phyloP scores from a whole-genome alignment of 73 alveolate species.

The Tetrahymena malaccensis region DNA sequence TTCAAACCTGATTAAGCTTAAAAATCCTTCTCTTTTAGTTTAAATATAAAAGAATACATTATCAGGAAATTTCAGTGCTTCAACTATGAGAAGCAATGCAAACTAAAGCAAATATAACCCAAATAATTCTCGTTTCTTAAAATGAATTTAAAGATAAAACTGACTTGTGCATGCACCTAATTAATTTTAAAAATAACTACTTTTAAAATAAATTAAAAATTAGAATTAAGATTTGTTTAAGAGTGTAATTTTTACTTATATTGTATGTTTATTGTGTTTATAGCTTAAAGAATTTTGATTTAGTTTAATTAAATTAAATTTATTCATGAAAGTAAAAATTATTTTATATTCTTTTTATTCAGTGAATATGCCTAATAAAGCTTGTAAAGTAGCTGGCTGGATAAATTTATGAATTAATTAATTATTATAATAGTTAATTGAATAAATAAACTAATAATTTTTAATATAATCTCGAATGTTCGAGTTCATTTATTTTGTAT shows the following conservation, averaged over 20 bases:
- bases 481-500: not conserved
- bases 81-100: not conserved
- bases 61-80: not conserved
- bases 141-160: not conserved
- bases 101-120: not conserved
- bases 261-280: not conserved
- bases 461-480: not conserved
- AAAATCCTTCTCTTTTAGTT: conserved; percentile 27
- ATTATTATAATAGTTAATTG: not conserved
- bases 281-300: not conserved
- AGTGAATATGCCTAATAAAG: no score
- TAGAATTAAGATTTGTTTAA: not conserved
- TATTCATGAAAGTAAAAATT: not conserved
- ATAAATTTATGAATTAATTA: no score
- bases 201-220: no score
- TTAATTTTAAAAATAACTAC: not conserved
- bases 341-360: no score
- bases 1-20: conserved; percentile 27
- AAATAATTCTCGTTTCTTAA: not conserved
- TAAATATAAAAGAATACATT: conserved; percentile 5
- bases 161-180: not conserved
- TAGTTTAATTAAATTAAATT: no score
- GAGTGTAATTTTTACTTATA: not conserved
- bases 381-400: no score
- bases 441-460: no score